phyloP scores from a whole-genome alignment of 2,329 filamentous ascomycete genomes.

The Cryphonectria parasitica region DNA sequence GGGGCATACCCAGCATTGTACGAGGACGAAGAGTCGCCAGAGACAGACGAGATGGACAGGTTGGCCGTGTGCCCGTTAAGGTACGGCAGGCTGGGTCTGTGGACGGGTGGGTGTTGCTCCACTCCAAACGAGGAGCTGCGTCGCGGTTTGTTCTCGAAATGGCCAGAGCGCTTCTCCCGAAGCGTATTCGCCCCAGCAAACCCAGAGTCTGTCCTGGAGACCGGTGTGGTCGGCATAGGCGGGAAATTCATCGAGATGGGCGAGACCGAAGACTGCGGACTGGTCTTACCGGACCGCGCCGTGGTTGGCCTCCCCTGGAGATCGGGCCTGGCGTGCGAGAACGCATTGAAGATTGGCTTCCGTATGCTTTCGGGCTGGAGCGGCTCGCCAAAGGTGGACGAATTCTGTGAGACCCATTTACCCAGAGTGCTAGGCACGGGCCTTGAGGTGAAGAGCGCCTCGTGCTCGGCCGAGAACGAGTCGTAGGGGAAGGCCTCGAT shows the following conservation, averaged over 20 bases:
- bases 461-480: slow-evolving; percentile 85
- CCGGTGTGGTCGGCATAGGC: slow-evolving; percentile 72
- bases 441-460: slow-evolving; percentile 75
- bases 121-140: slow-evolving; percentile 92
- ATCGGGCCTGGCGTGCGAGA: slow-evolving; percentile 75
- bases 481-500: slow-evolving; percentile 92
- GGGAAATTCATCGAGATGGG: slow-evolving; percentile 81
- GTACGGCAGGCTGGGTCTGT: slow-evolving; percentile 76
- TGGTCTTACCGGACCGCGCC: slow-evolving; percentile 65
- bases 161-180: slow-evolving; percentile 90
- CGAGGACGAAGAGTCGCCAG: slow-evolving; percentile 69
- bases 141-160: slow-evolving; percentile 79
- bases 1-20: slow-evolving; percentile 73
- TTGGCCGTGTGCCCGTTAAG: slow-evolving; percentile 66
- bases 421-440: slow-evolving; percentile 74
- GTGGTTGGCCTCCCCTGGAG: slow-evolving; percentile 79
- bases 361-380: slow-evolving; percentile 55
- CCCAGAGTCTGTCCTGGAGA: slow-evolving; percentile 90
- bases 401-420: slow-evolving; percentile 88
- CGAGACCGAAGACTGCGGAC: slow-evolving; percentile 69
- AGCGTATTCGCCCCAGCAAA: slow-evolving; percentile 85
- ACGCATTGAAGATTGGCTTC: slow-evolving; percentile 86
- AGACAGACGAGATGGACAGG: slow-evolving; percentile 62
- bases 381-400: slow-evolving; percentile 78
- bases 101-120: slow-evolving; percentile 68